These are phyloP conservation scores for Phaeosphaeria sp. DNA, from an alignment of 2,329 filamentous ascomycete species.

Conservation along the genomic window DNA sequence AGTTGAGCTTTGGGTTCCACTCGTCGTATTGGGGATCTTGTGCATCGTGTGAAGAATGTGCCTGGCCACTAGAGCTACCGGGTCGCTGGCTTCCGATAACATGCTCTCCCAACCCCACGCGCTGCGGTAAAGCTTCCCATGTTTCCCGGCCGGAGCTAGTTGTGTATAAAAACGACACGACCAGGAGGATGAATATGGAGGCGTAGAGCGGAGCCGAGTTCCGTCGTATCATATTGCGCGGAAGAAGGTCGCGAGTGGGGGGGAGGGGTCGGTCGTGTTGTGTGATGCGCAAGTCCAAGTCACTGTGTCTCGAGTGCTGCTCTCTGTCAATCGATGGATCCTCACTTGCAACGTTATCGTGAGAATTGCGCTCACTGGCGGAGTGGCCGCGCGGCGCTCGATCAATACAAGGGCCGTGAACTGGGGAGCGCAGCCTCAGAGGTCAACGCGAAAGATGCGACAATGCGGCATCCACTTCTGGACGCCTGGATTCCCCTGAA, in stretches of 20 bases:
- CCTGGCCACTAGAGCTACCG: conserved; percentile 10
- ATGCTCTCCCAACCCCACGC: conserved; percentile 50
- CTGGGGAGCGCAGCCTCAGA: not conserved
- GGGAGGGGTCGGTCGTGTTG: not conserved
- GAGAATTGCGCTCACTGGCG: conserved; percentile 14
- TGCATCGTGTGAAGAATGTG: conserved; percentile 3
- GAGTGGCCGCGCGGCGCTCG: conserved; percentile 21
- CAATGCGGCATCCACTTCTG: not conserved
- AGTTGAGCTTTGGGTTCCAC: conserved; percentile 48
- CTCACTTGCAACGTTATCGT: conserved; percentile 1
- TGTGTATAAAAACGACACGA: conserved; percentile 52
- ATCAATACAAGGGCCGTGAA: not conserved
- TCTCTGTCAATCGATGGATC: conserved; percentile 6
- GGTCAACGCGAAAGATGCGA: not conserved
- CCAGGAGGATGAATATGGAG: conserved; percentile 32
- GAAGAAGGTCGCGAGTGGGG: conserved; percentile 2
- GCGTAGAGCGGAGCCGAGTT: conserved; percentile 42
- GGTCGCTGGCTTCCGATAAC: conserved; percentile 23
- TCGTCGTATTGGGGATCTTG: conserved; percentile 43
- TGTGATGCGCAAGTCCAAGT: not conserved
- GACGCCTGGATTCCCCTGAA: conserved; percentile 1
- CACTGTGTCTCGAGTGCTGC: not conserved
- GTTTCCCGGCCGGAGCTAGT: conserved; percentile 38
- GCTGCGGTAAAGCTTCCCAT: conserved; percentile 50
- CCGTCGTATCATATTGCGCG: conserved; percentile 34